phyloP scores from a whole-genome alignment of 495 filamentous ascomycete genomes.

The Neurospora sp. region DNA sequence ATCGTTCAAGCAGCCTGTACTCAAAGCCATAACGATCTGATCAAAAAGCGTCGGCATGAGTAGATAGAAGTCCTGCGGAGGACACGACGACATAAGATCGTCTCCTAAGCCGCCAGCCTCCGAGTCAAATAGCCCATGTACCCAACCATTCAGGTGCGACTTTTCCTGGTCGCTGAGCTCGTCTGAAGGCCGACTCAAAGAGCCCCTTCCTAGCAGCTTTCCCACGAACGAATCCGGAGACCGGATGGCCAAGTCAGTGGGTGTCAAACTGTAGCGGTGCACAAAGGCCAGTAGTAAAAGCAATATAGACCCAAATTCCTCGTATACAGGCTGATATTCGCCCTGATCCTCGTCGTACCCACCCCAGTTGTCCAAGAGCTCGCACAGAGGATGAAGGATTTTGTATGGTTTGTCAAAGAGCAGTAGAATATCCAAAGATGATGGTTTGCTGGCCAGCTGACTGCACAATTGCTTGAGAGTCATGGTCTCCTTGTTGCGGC shows the following conservation, averaged over 20 bases:
- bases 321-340: slow-evolving; percentile 93
- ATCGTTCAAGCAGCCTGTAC: slow-evolving; percentile 57
- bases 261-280: slow-evolving; percentile 68
- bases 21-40: slow-evolving; percentile 70
- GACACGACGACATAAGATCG: slow-evolving; percentile 83
- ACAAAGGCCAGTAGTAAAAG: slow-evolving; percentile 73
- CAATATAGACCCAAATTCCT: slow-evolving; percentile 87
- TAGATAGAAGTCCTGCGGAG: slow-evolving; percentile 86
- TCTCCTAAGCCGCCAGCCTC: slow-evolving; percentile 66
- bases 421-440: slow-evolving; percentile 73
- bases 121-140: slow-evolving; percentile 74
- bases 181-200: slow-evolving; percentile 49
- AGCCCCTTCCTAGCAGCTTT: slow-evolving; percentile 60
- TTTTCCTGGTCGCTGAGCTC: slow-evolving; percentile 65
- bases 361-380: slow-evolving; percentile 74
- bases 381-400: slow-evolving; percentile 74
- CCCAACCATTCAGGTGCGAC: slow-evolving; percentile 72
- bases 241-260: slow-evolving; percentile 54
- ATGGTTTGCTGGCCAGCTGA: slow-evolving; percentile 64
- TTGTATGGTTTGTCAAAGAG: slow-evolving; percentile 70
- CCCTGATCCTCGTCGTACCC: slow-evolving; percentile 86
- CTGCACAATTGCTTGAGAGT: slow-evolving; percentile 77
- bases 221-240: slow-evolving; percentile 61
- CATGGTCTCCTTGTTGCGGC: slow-evolving; percentile 80
- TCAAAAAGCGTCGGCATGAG: slow-evolving; percentile 84